Conservation (phyloP, 1,284 basidiomycete species). For the Ceratorhiza oryzae-sativae region DNA sequence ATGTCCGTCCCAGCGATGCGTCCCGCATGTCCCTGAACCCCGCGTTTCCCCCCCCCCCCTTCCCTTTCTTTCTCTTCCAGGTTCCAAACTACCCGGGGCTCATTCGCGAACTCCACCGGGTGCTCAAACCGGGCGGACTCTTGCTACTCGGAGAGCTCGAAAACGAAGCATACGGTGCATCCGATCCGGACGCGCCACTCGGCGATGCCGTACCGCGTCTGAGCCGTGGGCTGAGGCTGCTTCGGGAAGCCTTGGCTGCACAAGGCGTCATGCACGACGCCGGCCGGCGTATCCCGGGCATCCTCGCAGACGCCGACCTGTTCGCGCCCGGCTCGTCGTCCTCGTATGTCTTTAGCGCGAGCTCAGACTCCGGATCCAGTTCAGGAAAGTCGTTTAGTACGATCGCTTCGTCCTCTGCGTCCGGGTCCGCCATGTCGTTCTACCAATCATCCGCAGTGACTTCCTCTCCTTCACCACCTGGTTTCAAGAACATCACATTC, state of each 20-base stretch:
- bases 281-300: conserved; percentile 11
- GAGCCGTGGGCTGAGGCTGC: neutral
- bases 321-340: neutral
- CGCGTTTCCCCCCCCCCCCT: neutral
- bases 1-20: neutral
- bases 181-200: neutral
- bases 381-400: conserved; percentile 10
- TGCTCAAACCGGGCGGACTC: conserved; percentile 26
- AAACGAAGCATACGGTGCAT: conserved; percentile 5
- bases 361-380: conserved; percentile 18
- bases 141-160: conserved; percentile 14
- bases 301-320: conserved; percentile 1
- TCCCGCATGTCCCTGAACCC: neutral
- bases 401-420: neutral
- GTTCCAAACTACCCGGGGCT: conserved; percentile 18
- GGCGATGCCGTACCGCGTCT: neutral
- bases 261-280: conserved; percentile 26
- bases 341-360: neutral
- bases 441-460: neutral
- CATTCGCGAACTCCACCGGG: conserved; percentile 16
- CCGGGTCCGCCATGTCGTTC: neutral
- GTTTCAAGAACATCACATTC: conserved; percentile 5
- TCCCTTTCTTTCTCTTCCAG: neutral
- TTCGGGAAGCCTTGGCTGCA: conserved; percentile 20
- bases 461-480: neutral